phyloP scores from a whole-genome alignment of 495 filamentous ascomycete species.

The Acidiella bohemica region DNA sequence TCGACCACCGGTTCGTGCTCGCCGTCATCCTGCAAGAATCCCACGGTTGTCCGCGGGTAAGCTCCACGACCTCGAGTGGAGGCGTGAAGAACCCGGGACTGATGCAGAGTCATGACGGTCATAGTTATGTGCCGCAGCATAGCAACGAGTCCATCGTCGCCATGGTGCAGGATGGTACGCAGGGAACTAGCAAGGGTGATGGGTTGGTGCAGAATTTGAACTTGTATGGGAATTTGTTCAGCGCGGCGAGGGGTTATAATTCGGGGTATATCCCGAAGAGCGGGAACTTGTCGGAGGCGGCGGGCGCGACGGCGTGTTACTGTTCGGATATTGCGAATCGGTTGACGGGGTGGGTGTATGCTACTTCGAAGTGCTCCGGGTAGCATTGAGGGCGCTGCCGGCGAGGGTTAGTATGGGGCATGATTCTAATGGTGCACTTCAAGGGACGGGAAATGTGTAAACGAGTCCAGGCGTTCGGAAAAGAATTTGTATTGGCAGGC shows the following conservation, averaged over 20 bases:
- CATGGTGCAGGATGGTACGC: slow-evolving; percentile 19
- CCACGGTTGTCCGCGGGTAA: slow-evolving; percentile 26
- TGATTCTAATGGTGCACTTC: too few species aligned
- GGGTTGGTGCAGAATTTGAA: slow-evolving; percentile 18
- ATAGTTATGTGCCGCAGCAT: not conserved
- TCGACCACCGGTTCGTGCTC: slow-evolving; percentile 21
- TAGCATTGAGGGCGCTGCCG: too few species aligned
- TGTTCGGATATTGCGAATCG: slow-evolving; percentile 19
- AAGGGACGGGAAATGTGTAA: too few species aligned
- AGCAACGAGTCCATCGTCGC: slow-evolving; percentile 3
- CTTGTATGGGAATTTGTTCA: slow-evolving; percentile 8
- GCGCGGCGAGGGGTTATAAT: slow-evolving; percentile 15
- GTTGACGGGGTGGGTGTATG: slow-evolving; percentile 18
- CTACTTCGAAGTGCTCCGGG: slow-evolving; percentile 5
- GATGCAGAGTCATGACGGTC: slow-evolving; percentile 33
- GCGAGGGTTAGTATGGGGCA: too few species aligned
- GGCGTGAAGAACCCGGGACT: slow-evolving; percentile 39
- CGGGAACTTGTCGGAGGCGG: slow-evolving; percentile 15
- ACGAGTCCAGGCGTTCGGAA: too few species aligned
- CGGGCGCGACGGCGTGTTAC: slow-evolving; percentile 17
- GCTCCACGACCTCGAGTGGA: slow-evolving; percentile 31
- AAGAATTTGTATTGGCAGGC: too few species aligned
- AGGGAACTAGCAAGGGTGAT: slow-evolving; percentile 15
- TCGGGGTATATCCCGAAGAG: slow-evolving; percentile 9
- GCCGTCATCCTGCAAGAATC: slow-evolving; percentile 20